These are phyloP conservation scores for Epichloe elymi DNA, from an alignment of 2,329 filamentous ascomycete species.

Conservation along the genomic window DNA sequence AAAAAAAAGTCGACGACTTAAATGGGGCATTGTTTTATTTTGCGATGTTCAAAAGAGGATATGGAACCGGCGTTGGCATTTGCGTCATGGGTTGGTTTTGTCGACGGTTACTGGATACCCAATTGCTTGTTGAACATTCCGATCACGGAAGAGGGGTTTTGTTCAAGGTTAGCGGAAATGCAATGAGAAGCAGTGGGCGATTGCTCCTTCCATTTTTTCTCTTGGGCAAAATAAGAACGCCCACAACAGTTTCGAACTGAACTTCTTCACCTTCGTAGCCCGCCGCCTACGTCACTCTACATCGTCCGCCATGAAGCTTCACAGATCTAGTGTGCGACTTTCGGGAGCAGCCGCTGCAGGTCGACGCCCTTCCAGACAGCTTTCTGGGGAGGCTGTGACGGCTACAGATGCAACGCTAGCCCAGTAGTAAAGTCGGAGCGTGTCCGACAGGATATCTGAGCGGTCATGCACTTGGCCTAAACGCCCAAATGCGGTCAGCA, in stretches of 20 bases:
- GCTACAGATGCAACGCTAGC: not conserved
- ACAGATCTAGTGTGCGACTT: not conserved
- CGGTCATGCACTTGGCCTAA: not conserved
- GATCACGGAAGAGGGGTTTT: not conserved
- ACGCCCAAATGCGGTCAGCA: not conserved
- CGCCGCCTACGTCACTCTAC: not conserved
- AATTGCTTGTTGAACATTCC: not conserved
- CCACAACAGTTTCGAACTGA: not conserved
- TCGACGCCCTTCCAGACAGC: not conserved
- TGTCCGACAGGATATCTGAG: not conserved
- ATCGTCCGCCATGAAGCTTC: not conserved
- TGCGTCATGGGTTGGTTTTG: not conserved
- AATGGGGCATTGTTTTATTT: not conserved
- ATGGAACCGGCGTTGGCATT: not conserved
- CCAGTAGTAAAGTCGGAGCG: not conserved
- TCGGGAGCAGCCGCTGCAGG: not conserved
- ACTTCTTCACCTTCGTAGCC: not conserved
- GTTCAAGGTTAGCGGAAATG: not conserved
- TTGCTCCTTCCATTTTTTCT: constrained; percentile 2
- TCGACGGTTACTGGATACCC: not conserved
- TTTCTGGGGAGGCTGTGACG: not conserved
- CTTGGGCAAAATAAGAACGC: not conserved
- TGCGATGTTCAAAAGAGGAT: not conserved
- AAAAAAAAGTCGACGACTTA: too few relatives aligned
- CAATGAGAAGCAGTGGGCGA: not conserved